Conservation (phyloP, 352 stramenopile genomes). For the Pythium rishiriense region DNA sequence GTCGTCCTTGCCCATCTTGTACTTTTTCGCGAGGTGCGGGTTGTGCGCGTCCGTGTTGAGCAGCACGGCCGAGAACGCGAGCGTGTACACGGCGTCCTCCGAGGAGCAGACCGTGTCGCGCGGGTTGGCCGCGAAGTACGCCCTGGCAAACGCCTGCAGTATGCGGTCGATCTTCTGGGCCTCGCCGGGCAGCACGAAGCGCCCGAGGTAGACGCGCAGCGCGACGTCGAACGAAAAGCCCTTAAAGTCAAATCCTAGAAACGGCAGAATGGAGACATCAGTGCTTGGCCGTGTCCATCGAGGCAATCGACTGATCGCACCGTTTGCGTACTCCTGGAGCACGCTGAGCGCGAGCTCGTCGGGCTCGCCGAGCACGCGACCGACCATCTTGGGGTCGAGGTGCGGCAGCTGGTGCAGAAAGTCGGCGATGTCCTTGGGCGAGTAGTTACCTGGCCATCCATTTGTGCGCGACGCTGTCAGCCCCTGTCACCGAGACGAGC, state of each 20-base stretch:
- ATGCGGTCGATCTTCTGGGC: constrained; percentile 88
- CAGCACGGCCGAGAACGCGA: constrained; percentile 76
- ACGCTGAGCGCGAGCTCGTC: constrained; percentile 57
- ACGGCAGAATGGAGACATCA: constrained; percentile 14
- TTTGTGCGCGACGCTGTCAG: no score
- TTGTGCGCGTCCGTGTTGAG: constrained; percentile 85
- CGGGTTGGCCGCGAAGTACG: constrained; percentile 63
- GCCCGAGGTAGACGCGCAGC: constrained; percentile 69
- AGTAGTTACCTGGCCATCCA: constrained; percentile 43
- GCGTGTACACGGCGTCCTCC: constrained; percentile 75
- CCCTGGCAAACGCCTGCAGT: constrained; percentile 71
- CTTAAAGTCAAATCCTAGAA: constrained; percentile 67
- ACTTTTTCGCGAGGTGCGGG: constrained; percentile 52
- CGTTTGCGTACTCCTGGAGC: constrained; percentile 70
- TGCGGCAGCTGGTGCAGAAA: constrained; percentile 69
- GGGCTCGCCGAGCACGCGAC: constrained; percentile 64
- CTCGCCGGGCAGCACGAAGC: constrained; percentile 70
- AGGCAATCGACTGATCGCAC: constrained; percentile 15
- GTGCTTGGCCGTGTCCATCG: not conserved
- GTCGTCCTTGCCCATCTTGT: constrained; percentile 75
- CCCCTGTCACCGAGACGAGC: not conserved
- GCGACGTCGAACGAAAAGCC: constrained; percentile 62
- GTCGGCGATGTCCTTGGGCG: constrained; percentile 58
- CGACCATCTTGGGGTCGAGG: constrained; percentile 70
- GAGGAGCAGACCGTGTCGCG: constrained; percentile 51